These are phyloP conservation scores for Lasiosphaeria hispida DNA, from an alignment of 495 filamentous ascomycete genomes.

Conservation along the genomic window DNA sequence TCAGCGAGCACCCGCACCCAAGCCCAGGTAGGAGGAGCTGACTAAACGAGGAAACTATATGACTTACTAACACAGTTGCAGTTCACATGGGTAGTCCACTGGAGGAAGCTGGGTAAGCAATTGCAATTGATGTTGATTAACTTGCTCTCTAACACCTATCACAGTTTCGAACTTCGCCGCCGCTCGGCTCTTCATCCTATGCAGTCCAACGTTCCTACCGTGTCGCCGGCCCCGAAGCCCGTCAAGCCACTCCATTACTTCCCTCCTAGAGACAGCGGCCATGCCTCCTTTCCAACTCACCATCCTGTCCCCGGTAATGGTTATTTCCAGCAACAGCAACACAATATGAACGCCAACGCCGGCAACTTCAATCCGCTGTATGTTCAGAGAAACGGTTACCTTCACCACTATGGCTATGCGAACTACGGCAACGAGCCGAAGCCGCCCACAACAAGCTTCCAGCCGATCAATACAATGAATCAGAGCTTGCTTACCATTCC, in stretches of 20 bases:
- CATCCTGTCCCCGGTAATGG: conserved; percentile 20
- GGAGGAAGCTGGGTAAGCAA: conserved; percentile 29
- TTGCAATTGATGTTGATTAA: background rate
- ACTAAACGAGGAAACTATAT: background rate
- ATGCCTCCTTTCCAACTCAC: conserved; percentile 22
- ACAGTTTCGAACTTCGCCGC: conserved; percentile 24
- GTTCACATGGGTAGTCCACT: conserved; percentile 29
- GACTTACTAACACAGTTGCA: conserved; percentile 9
- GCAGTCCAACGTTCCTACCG: conserved; percentile 21
- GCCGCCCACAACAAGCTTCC: conserved; percentile 22
- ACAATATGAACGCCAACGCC: conserved; percentile 29
- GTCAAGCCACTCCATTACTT: conserved; percentile 19
- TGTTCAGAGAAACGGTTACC: conserved; percentile 32
- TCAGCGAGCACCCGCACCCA: conserved; percentile 28
- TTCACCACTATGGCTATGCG: conserved; percentile 31
- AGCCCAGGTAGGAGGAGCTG: conserved; percentile 27
- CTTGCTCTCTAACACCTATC: conserved; percentile 7
- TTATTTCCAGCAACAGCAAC: conserved; percentile 34
- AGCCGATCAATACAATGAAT: conserved; percentile 22
- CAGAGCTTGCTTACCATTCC: conserved; percentile 21
- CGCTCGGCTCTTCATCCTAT: conserved; percentile 25
- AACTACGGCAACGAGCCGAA: conserved; percentile 34
- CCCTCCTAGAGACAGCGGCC: conserved; percentile 8
- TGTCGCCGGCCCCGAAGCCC: conserved; percentile 14
- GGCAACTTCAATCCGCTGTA: conserved; percentile 45